These are phyloP conservation scores for Limnomonas spitsbergensis DNA, from an alignment of 139 green algal genomes.

Conservation along the genomic window DNA sequence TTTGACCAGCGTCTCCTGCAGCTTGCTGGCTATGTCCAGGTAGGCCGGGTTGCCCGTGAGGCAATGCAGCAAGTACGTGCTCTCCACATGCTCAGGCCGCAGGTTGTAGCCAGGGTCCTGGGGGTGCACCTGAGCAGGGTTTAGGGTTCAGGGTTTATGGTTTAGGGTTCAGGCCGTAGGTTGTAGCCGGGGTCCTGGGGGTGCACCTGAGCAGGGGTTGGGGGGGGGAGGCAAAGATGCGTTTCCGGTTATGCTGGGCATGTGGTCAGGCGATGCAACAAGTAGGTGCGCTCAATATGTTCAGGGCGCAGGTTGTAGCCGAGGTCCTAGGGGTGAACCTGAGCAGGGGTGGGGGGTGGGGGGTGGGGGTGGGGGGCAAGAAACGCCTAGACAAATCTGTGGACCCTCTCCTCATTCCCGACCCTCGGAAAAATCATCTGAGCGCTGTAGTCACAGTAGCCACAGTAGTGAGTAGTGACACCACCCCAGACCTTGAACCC, in stretches of 20 bases:
- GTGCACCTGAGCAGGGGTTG: constrained; percentile 27
- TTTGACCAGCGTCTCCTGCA: constrained; percentile 39
- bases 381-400: no score
- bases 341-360: no score
- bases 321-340: constrained; percentile 16
- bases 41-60: constrained; percentile 54
- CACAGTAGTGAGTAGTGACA: no score
- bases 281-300: constrained; percentile 8
- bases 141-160: no score
- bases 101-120: constrained; percentile 51
- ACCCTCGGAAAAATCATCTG: no score
- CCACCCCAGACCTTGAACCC: no score
- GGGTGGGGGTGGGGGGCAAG: no score
- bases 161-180: constrained; percentile 83
- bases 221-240: no score
- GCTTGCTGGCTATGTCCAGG: constrained; percentile 25
- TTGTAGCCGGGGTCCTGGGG: constrained; percentile 44
- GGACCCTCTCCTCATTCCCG: no score
- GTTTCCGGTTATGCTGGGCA: no score
- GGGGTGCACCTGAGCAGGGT: constrained; percentile 23
- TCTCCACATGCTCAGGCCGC: constrained; percentile 90
- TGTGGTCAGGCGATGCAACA: background rate
- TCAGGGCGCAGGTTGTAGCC: constrained; percentile 80
- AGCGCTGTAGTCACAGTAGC: no score
- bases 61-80: constrained; percentile 79